Evolutionary conservation across 176 grass and related monocot species (phyloP), one percentile per base, ranked within the genome.

Genomic region (Musa beccarii): DNA sequence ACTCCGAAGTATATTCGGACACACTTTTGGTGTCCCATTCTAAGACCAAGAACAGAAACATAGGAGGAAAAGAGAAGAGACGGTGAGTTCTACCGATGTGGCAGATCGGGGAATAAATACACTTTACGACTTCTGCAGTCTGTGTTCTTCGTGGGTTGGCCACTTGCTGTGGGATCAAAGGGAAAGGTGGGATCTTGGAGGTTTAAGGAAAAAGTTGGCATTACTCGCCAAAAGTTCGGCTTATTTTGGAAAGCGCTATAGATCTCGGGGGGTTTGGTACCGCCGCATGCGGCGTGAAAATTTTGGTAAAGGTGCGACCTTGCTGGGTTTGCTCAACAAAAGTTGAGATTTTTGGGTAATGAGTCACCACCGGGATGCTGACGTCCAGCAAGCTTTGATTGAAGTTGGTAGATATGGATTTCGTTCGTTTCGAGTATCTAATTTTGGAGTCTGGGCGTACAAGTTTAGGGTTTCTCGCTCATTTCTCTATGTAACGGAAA

Each of bases 231-330:
- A 28, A 28, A 28, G 34, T 43, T 43, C 34, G 34, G 34, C 34
- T 43, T 43, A 43, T 43, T 26, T 65, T 24, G 62, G 62, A 65
- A 65, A 65, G 17, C 17, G 55, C 14, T 16, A 16, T 17, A 16
- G 13, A 14, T n/a, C 2, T 66, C 2, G 2, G 21, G 63, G 21
- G 63, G 34, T 43, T 43, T 6, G 34, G 34, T 43, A 43, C 34
- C 34, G 34, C 34, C 34, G 34, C 23, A 14, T 34, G 6, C 17
- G n/a, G 14, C 49, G 66, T n/a, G 14, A 16, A 49, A 49, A 52
- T 20, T 70, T n/a, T 70, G 68, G 68, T 22, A 20, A 70, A 70
- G 49, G 8, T 70, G 50, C 51, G 43, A 52, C 19, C 68, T 70
- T 51, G 34, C 17, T 1, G 68, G 2, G 49, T 70, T 70, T 70